phyloP scores from a whole-genome alignment of 2,329 filamentous ascomycete genomes.

The Trichothecium sympodiale region DNA sequence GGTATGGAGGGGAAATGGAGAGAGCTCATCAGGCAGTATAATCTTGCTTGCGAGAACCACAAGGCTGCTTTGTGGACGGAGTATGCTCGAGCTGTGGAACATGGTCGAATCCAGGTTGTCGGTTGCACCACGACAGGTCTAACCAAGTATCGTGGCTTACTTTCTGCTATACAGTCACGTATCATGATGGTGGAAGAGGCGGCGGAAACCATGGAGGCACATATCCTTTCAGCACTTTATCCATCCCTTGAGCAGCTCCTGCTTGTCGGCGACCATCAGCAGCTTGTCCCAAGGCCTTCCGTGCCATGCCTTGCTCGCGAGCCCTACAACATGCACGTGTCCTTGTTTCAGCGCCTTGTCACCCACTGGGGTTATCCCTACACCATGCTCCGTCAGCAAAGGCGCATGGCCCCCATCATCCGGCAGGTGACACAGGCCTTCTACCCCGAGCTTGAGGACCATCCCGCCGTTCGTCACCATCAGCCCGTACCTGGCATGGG shows the following conservation, averaged over 20 bases:
- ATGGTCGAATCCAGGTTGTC: slow-evolving; percentile 37
- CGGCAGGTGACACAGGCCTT: slow-evolving; percentile 34
- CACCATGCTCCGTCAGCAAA: slow-evolving; percentile 55
- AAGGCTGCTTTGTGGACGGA: too few species aligned
- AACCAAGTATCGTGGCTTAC: slow-evolving; percentile 64
- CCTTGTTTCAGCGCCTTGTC: slow-evolving; percentile 73
- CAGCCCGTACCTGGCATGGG: slow-evolving; percentile 34
- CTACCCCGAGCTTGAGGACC: slow-evolving; percentile 33
- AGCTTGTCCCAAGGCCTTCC: slow-evolving; percentile 60
- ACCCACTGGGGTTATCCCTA: slow-evolving; percentile 51
- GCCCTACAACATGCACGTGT: slow-evolving; percentile 60
- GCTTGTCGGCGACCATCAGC: slow-evolving; percentile 68
- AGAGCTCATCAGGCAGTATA: too few species aligned
- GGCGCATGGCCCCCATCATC: slow-evolving; percentile 40
- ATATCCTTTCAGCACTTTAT: slow-evolving; percentile 39
- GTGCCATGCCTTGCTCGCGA: slow-evolving; percentile 44
- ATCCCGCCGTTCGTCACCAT: slow-evolving; percentile 24
- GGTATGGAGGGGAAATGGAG: too few species aligned
- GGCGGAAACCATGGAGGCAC: slow-evolving; percentile 62
- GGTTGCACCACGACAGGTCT: slow-evolving; percentile 68
- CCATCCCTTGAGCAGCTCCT: slow-evolving; percentile 41
- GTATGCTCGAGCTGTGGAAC: too few species aligned
- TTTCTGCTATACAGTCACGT: slow-evolving; percentile 54
- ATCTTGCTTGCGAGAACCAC: too few species aligned
- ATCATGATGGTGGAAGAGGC: slow-evolving; percentile 71